These are phyloP conservation scores for Striga asiatica DNA, from an alignment of 257 asterid genomes.

Conservation along the genomic window DNA sequence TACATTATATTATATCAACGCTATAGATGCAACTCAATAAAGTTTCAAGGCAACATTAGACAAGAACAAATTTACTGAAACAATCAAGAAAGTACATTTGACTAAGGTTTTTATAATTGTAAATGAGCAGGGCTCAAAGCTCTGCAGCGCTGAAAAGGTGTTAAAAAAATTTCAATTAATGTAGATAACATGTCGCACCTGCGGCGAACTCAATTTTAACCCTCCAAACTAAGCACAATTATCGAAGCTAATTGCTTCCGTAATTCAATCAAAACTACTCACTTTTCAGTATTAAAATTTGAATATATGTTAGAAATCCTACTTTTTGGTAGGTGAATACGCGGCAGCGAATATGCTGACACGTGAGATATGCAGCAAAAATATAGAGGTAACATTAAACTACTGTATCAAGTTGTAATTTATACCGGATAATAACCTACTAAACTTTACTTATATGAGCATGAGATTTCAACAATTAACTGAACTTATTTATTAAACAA, in stretches of 20 bases:
- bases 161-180: background rate
- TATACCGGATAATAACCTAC: no score
- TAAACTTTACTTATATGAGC: no score
- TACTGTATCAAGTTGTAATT: background rate
- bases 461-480: no score
- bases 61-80: background rate
- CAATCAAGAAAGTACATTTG: background rate
- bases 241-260: constrained; percentile 28
- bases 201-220: constrained; percentile 20
- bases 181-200: constrained; percentile 30
- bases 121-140: constrained; percentile 42
- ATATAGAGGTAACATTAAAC: background rate
- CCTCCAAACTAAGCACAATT: constrained; percentile 10
- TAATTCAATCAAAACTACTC: constrained; percentile 18
- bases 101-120: background rate
- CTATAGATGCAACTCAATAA: background rate
- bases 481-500: no score
- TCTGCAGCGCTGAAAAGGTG: constrained; percentile 8
- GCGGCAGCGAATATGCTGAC: background rate
- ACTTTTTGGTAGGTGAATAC: constrained; percentile 24
- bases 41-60: background rate
- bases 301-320: background rate
- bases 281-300: background rate
- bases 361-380: background rate
- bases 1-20: no score